Evolutionary conservation across 1,284 basidiomycete genomes (phyloP), one percentile per base, ranked within the genome.

Genomic region (Tilletia setariae): DNA sequence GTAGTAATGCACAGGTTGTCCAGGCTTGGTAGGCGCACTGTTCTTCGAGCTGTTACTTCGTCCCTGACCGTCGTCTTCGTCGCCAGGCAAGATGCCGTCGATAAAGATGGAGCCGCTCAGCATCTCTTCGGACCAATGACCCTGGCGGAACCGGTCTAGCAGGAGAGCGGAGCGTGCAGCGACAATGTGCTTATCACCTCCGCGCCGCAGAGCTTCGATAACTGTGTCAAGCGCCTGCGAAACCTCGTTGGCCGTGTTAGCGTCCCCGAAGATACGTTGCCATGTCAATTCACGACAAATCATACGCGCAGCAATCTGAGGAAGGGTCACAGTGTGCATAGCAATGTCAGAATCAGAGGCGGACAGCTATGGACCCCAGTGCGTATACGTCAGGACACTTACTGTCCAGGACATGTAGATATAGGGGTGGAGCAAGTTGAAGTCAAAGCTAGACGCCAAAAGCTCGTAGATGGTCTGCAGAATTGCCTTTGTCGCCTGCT

Each of bases 71-170:
- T 69, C 68, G 25, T 56, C 66, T 9, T 69, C 65, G 16, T 68
- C 69, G 30, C 49, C 63, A 6, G 69, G 69, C 47, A 70, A 63
- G 32, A 70, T 51, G 8, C 69, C 69, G 40, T 70, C 69, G 49
- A 64, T 49, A 46, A 68, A 70, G 35, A 70, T 40, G 21, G 63
- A 63, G 23, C 63, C 66, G 51, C 65, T 66, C 8, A 70, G 61
- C 40, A 66, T 61, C 30, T 43, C 56, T 61, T 70, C 69, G 42
- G 53, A 46, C 23, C 68, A 42, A 32, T 42, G 40, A 23, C 69
- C 69, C n/a, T 56, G 49, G 51, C 61, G 47, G 35, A 70, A 49
- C 2, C 51, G 63, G n/a, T 40, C 47, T 9, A 70, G 62, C 21
- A 70, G 63, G n/a, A 64, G 66, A 21, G 62, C 61, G 46, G 47